A percentile compares a stretch with the other conserved stretches of the same genome.
Evolutionary conservation across 2,329 filamentous ascomycete genomes (phyloP).

Genomic region (Alternaria brassicae): DNA sequence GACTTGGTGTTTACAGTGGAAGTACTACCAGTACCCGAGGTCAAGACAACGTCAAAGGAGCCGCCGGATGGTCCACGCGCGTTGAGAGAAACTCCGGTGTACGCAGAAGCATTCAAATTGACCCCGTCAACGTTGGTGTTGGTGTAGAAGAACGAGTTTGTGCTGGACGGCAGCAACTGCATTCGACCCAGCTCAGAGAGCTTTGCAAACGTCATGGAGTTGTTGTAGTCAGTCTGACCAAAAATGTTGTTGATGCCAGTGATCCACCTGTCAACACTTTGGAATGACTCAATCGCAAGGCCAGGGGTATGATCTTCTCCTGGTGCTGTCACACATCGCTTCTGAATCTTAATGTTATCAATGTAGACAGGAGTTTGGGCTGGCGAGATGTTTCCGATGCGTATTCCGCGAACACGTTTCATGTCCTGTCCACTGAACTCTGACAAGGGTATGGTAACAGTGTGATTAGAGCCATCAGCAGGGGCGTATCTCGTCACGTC

Average conservation of each 20-base stretch:
- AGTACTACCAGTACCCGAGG: neutral
- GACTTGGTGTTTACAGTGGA: conserved; percentile 10
- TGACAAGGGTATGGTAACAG: conserved; percentile 12
- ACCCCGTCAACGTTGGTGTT: conserved; percentile 7
- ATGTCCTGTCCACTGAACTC: conserved; percentile 15
- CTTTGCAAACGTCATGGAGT: conserved; percentile 15
- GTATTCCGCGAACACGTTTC: conserved; percentile 12
- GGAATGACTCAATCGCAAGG: conserved; percentile 15
- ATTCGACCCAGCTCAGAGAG: conserved; percentile 13
- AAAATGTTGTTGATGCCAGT: conserved; percentile 19
- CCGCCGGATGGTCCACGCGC: conserved; percentile 10
- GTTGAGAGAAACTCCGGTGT: conserved; percentile 13
- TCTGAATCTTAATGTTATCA: conserved; percentile 15
- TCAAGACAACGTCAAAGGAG: conserved; percentile 12
- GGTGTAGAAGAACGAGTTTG: conserved; percentile 11
- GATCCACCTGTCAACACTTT: conserved; percentile 15
- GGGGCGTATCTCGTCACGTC: conserved; percentile 13
- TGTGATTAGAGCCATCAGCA: conserved; percentile 12
- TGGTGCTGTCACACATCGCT: conserved; percentile 14
- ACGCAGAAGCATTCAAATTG: conserved; percentile 10
- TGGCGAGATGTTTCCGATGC: conserved; percentile 17
- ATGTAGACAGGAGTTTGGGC: conserved; percentile 13
- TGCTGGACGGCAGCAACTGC: conserved; percentile 8
- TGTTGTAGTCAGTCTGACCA: conserved; percentile 13
- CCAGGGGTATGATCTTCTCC: conserved; percentile 14